Evolutionary conservation across 1,284 basidiomycete genomes (phyloP), one percentile per base, ranked within the genome.

Genomic region (Pascua guehoae): DNA sequence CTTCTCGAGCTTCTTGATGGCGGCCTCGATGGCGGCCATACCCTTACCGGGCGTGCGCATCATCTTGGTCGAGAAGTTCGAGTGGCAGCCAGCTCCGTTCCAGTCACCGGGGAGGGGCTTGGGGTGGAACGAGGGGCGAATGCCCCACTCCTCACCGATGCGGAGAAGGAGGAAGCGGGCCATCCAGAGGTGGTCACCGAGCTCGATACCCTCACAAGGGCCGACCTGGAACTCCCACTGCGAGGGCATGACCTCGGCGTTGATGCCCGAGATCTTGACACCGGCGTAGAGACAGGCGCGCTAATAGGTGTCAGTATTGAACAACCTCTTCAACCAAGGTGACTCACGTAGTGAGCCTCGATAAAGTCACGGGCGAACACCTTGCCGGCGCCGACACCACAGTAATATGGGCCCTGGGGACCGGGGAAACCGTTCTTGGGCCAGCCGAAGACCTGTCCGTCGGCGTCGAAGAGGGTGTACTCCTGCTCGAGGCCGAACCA

Each of bases 191-290:
- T 96, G 93, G 80, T 99, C 95, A 70, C 95, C 95, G 91, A 98
- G 96, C 43, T 89, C 84, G 78, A 98, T 97, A 65, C 95, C 95
- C 78, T 89, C 88, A 75, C 95, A 98, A 43, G 95, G 95, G 61
- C 95, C 95, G 69, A 98, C 93, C 80, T 98, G 96, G 89, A 96
- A 98, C 82, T 98, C 95, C 94, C 94, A 98, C 80, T 98, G 96
- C 59, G 94, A 88, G 36, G 96, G 95, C 95, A 98, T 98, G 69
- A 98, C 96, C 81, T 98, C 96, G 66, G 96, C 96, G 79, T 98
- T 99, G 82, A 99, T 98, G 76, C 96, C 96, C 64, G 91, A 95
- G 82, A 98, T 98, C 82, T 93, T 94, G 80, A 99, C 84, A 69
- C 93, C 94, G 66, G 96, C 83, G 79, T 98, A 97, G 60, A 99